Percentiles rank a stretch among this genome's conserved stretches.
Conservation (phyloP, 768 basidiomycete genomes). For the Asterophora parasitica region DNA sequence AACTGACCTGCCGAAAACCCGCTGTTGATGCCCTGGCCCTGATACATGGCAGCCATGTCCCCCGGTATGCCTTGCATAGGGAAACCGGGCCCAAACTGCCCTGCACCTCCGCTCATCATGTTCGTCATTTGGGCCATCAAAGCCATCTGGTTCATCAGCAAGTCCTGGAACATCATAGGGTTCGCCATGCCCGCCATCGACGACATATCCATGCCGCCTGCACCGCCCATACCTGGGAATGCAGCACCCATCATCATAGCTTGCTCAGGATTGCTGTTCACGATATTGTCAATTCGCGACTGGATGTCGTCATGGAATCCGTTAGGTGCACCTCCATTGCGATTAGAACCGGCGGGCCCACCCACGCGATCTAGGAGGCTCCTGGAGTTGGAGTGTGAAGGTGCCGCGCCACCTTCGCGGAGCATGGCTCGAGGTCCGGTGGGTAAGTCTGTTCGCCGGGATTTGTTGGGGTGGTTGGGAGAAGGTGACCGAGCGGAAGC, state of each 20-base stretch:
- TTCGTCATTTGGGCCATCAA: slow-evolving; percentile 95
- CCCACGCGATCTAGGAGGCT: slow-evolving; percentile 85
- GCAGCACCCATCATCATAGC: slow-evolving; percentile 53
- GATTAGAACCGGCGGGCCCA: slow-evolving; percentile 38
- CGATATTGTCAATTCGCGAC: slow-evolving; percentile 75
- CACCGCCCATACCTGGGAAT: slow-evolving; percentile 36
- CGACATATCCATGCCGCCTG: slow-evolving; percentile 59
- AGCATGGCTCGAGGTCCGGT: slow-evolving; percentile 85
- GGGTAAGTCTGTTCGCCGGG: slow-evolving; percentile 71
- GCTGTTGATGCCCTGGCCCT: slow-evolving; percentile 31
- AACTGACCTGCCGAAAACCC: slow-evolving; percentile 31
- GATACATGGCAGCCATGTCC: slow-evolving; percentile 46
- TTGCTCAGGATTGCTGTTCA: slow-evolving; percentile 48
- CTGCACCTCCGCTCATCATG: slow-evolving; percentile 58
- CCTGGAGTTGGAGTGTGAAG: slow-evolving; percentile 35
- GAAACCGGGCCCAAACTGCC: slow-evolving; percentile 54
- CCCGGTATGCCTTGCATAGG: slow-evolving; percentile 55
- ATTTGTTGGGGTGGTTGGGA: slow-evolving; percentile 61
- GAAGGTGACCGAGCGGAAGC: slow-evolving; percentile 67
- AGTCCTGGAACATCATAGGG: slow-evolving; percentile 75
- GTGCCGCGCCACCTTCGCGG: slow-evolving; percentile 30
- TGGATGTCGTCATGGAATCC: slow-evolving; percentile 66
- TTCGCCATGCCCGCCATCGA: slow-evolving; percentile 56
- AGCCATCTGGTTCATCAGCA: slow-evolving; percentile 91
- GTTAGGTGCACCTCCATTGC: slow-evolving; percentile 28